A percentile compares a stretch with the other conserved stretches of the same genome.
Conservation (phyloP, 805 yeast species). For the Tetrapisispora phaffii region DNA sequence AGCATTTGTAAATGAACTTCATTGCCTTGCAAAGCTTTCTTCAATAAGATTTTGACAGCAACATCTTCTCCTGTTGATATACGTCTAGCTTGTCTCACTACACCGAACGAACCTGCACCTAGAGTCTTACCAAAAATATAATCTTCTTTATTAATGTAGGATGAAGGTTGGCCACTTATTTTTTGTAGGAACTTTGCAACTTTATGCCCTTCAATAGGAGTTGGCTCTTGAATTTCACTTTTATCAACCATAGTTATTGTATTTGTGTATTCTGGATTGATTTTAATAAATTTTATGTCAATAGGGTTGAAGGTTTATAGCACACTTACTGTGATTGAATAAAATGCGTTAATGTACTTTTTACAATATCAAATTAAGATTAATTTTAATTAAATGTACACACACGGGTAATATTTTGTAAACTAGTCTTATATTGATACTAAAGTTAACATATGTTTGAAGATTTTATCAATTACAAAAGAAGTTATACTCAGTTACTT, state of each 20-base stretch:
- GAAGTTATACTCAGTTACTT: too few species aligned
- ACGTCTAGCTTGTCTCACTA: conserved; percentile 67
- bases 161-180: conserved; percentile 62
- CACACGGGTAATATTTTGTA: too few species aligned
- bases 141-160: conserved; percentile 53
- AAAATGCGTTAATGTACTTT: too few species aligned
- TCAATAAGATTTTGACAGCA: conserved; percentile 81
- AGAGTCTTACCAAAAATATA: conserved; percentile 75
- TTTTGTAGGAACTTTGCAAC: conserved; percentile 39
- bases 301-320: too few species aligned
- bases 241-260: neutral
- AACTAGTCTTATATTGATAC: too few species aligned
- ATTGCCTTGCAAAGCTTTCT: conserved; percentile 73
- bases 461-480: too few species aligned
- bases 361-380: too few species aligned
- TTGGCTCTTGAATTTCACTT: conserved; percentile 9
- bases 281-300: too few species aligned
- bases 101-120: conserved; percentile 94
- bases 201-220: conserved; percentile 26
- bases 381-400: too few species aligned
- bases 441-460: too few species aligned
- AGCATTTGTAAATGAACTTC: conserved; percentile 51
- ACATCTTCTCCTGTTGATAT: conserved; percentile 53
- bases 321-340: too few species aligned
- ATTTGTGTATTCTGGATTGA: too few species aligned